These are phyloP conservation scores for Diplosphaera chodatii DNA, from an alignment of 139 green algal genomes.

Conservation along the genomic window DNA sequence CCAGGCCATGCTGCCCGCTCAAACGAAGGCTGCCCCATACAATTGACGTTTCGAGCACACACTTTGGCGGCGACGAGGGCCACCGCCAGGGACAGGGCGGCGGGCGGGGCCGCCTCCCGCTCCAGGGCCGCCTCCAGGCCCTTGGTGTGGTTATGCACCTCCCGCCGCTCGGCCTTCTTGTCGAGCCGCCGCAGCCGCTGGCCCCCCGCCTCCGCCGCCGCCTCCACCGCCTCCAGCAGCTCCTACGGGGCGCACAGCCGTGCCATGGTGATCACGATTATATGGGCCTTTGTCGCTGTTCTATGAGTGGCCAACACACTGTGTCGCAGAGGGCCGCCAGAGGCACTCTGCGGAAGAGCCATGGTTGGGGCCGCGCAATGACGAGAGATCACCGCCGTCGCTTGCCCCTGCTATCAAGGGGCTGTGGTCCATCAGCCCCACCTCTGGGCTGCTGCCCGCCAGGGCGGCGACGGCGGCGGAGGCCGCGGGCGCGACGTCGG, in stretches of 20 bases:
- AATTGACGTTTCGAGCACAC: background rate
- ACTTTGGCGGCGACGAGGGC: conserved; percentile 54
- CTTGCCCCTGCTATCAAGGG: background rate
- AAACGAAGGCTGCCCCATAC: background rate
- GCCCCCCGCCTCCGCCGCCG: conserved; percentile 40
- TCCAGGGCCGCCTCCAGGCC: conserved; percentile 23
- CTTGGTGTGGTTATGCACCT: conserved; percentile 25
- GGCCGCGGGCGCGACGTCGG: conserved; percentile 23
- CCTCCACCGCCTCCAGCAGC: conserved; percentile 38
- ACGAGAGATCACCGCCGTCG: background rate
- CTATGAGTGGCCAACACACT: no score
- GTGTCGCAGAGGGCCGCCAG: no score
- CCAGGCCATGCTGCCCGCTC: background rate
- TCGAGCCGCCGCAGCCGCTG: conserved; percentile 58
- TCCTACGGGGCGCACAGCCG: no score
- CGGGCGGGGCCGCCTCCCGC: conserved; percentile 38
- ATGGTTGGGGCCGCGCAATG: background rate
- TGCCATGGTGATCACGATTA: no score
- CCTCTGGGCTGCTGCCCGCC: conserved; percentile 12
- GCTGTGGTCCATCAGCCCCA: background rate
- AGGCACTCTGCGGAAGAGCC: no score
- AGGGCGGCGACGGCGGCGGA: conserved; percentile 21
- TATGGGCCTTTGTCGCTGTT: no score
- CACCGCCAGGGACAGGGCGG: conserved; percentile 57
- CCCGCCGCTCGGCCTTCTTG: conserved; percentile 66